Conservation (phyloP, 495 filamentous ascomycete species). For the Neurospora sp. region DNA sequence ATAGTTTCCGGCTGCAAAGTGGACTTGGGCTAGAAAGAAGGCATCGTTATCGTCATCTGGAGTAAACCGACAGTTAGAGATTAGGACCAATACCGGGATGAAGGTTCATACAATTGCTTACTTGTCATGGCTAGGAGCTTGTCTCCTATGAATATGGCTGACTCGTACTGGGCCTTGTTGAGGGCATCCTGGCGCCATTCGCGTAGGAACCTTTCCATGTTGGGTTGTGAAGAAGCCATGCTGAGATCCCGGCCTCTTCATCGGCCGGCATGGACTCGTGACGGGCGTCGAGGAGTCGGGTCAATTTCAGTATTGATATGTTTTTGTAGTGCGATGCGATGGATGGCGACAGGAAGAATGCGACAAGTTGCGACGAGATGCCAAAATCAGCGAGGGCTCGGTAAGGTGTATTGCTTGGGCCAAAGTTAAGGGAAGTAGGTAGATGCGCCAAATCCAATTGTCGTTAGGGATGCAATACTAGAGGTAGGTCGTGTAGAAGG, state of each 20-base stretch:
- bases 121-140: slow-evolving; percentile 91
- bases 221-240: slow-evolving; percentile 17
- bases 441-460: not conserved
- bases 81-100: not conserved
- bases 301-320: not conserved
- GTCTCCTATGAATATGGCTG: slow-evolving; percentile 93
- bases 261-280: not conserved
- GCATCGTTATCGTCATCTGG: slow-evolving; percentile 75
- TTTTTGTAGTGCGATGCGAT: not conserved
- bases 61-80: not conserved
- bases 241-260: not conserved
- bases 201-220: slow-evolving; percentile 84
- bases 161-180: slow-evolving; percentile 88
- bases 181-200: slow-evolving; percentile 88
- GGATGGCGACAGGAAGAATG: not conserved
- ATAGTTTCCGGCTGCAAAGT: slow-evolving; percentile 90
- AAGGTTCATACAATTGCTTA: slow-evolving; percentile 30
- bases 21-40: slow-evolving; percentile 88
- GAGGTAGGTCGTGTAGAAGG: not conserved
- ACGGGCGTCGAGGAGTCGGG: not conserved
- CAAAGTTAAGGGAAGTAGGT: not conserved
- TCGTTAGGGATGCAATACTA: not conserved
- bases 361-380: not conserved
- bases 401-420: not conserved
- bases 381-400: not conserved